Evolutionary conservation across 305 asterid genomes (phyloP).

Genomic region (Solanum hybrid): DNA sequence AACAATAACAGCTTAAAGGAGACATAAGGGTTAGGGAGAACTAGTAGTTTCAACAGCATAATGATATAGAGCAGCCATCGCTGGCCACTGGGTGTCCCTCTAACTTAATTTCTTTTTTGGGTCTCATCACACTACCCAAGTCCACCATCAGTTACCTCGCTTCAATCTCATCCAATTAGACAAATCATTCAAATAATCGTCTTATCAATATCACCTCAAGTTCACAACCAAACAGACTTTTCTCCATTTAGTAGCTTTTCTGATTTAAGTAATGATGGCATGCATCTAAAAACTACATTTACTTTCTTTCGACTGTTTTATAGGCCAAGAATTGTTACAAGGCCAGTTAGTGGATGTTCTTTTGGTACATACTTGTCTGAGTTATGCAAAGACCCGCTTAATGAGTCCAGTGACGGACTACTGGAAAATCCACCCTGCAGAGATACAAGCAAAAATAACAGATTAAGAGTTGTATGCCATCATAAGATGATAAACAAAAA

Average conservation of each 20-base stretch:
- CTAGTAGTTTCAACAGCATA: not conserved
- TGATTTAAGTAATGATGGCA: not conserved
- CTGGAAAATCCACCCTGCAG: slow-evolving; percentile 68
- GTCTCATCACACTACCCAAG: not conserved
- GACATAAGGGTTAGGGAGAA: not conserved
- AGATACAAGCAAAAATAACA: slow-evolving; percentile 14
- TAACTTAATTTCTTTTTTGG: not conserved
- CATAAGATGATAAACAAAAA: not conserved
- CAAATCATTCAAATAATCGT: not conserved
- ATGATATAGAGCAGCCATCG: not conserved
- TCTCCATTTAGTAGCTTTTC: not conserved
- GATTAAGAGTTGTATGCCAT: not conserved
- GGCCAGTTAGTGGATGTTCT: not conserved
- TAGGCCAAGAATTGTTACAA: not conserved
- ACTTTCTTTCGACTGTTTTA: not conserved
- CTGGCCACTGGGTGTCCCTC: not conserved
- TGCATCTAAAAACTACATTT: not conserved
- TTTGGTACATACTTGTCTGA: slow-evolving; percentile 44
- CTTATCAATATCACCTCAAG: not conserved
- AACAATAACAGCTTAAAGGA: not conserved
- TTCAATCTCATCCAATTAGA: not conserved
- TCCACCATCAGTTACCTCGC: not conserved
- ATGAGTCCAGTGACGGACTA: slow-evolving; percentile 51
- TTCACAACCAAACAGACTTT: not conserved
- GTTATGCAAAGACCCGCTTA: slow-evolving; percentile 50